phyloP scores from a whole-genome alignment of 495 filamentous ascomycete genomes.

The Tuber borchii region DNA sequence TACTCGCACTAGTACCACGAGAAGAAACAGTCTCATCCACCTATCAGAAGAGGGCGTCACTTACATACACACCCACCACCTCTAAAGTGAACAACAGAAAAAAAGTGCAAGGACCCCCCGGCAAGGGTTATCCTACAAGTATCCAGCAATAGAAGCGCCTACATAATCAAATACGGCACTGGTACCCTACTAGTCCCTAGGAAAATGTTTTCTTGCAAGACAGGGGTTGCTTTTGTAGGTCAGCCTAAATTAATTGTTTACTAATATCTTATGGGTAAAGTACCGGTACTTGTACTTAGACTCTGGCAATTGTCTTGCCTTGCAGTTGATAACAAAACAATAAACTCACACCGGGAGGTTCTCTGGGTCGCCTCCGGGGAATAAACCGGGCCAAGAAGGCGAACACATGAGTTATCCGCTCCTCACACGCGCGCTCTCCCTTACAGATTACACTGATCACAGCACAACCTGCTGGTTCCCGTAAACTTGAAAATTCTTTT shows the following conservation, averaged over 20 bases:
- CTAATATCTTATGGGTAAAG: not conserved
- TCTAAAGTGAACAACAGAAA: not conserved
- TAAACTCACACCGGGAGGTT: not conserved
- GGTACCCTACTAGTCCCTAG: not conserved
- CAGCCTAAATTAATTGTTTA: not conserved
- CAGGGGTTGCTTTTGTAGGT: not conserved
- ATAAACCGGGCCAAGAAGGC: no score
- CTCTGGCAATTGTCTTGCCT: not conserved
- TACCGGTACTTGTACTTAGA: not conserved
- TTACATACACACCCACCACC: not conserved
- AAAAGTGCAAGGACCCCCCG: not conserved
- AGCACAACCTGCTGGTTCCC: not conserved
- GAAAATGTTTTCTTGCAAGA: not conserved
- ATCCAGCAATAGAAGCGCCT: not conserved
- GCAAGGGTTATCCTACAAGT: not conserved
- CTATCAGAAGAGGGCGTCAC: not conserved
- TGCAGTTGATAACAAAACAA: not conserved
- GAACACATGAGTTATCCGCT: not conserved
- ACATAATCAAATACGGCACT: not conserved
- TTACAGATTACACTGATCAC: not conserved
- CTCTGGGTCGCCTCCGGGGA: no score
- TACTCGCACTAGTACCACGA: not conserved
- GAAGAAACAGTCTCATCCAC: not conserved
- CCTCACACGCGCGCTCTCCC: not conserved
- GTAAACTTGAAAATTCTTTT: not conserved